Conservation (phyloP, 1,139 yeast species). For the Zygosaccharomyces pseudobailii region DNA sequence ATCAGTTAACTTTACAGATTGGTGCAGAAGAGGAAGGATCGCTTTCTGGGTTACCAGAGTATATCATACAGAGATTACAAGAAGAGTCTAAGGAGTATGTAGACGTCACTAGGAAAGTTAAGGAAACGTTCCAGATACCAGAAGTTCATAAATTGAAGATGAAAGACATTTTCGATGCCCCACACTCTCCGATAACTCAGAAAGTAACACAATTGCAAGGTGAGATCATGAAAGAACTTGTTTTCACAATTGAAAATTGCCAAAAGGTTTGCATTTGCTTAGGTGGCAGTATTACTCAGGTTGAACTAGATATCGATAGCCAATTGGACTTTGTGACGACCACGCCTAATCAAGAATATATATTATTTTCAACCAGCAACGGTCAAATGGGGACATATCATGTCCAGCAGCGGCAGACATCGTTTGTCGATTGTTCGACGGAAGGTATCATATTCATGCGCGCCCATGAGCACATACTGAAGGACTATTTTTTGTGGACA, state of each 20-base stretch:
- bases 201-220: constrained; percentile 1
- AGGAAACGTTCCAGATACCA: constrained; percentile 5
- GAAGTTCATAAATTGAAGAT: constrained; percentile 1
- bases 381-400: constrained; percentile 4
- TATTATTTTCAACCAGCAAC: constrained; percentile 2
- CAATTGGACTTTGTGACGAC: constrained; percentile 5
- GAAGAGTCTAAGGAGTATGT: constrained; percentile 12
- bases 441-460: constrained; percentile 9
- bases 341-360: constrained; percentile 1
- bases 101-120: constrained; percentile 9
- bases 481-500: constrained; percentile 8
- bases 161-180: constrained; percentile 3
- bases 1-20: constrained; percentile 21
- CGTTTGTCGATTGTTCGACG: not conserved
- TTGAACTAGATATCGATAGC: constrained; percentile 1
- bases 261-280: not conserved
- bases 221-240: constrained; percentile 1
- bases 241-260: constrained; percentile 1
- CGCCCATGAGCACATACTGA: constrained; percentile 10
- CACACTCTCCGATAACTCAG: not conserved
- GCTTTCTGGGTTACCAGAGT: not conserved
- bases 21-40: constrained; percentile 13
- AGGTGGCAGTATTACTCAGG: not conserved
- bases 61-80: constrained; percentile 6
- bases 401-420: not conserved